These are phyloP conservation scores for Cyberlindnera maclurae DNA, from an alignment of 805 yeast genomes.

Conservation along the genomic window DNA sequence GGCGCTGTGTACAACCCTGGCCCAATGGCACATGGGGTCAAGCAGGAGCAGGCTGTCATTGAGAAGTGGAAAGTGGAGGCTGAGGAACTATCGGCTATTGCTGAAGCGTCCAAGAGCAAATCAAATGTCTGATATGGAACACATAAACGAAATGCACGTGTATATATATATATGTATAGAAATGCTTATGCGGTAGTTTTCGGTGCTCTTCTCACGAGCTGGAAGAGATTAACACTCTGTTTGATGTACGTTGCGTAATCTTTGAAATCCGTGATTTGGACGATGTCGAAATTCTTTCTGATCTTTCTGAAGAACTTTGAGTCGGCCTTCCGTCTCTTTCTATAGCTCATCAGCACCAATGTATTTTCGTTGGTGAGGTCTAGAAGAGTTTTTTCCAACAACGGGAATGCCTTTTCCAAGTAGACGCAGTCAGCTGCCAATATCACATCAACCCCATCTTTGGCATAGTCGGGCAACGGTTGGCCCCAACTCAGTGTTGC, in stretches of 20 bases:
- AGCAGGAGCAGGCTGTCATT: constrained; percentile 62
- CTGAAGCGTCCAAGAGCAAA: constrained; percentile 10
- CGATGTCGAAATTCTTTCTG: constrained; percentile 26
- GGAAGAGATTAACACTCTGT: constrained; percentile 35
- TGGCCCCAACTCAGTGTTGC: constrained; percentile 40
- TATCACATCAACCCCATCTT: constrained; percentile 34
- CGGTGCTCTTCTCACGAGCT: constrained; percentile 25
- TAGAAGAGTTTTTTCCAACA: constrained; percentile 41
- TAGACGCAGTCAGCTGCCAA: constrained; percentile 59
- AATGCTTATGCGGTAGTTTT: not conserved
- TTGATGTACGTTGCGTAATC: constrained; percentile 30
- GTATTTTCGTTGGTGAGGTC: constrained; percentile 35
- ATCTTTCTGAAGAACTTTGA: constrained; percentile 26
- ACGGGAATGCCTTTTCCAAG: constrained; percentile 45
- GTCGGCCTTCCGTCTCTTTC: constrained; percentile 43
- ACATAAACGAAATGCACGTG: not conserved
- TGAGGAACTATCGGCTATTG: constrained; percentile 41
- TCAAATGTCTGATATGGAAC: too few species aligned
- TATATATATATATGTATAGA: not conserved
- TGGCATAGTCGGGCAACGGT: constrained; percentile 30
- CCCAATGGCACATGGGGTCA: constrained; percentile 59
- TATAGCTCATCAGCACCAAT: constrained; percentile 44
- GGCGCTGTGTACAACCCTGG: constrained; percentile 69
- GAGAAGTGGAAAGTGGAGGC: constrained; percentile 74
- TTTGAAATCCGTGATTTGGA: constrained; percentile 27